These are phyloP conservation scores for Dryadomyces sulphureus DNA, from an alignment of 2,329 filamentous ascomycete species.

Conservation along the genomic window DNA sequence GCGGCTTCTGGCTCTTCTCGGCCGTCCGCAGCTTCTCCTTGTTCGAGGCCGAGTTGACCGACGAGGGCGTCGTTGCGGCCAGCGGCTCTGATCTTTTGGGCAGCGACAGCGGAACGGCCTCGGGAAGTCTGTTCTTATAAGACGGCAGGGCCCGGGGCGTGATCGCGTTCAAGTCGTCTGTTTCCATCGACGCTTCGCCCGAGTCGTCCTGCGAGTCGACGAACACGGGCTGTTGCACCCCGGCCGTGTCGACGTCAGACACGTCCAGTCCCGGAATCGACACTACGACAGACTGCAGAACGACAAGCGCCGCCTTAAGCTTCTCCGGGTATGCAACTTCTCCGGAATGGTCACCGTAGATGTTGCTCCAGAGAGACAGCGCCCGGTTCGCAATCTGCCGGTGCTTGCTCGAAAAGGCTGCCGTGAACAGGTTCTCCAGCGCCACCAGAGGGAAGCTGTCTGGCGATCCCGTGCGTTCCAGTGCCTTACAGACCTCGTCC, in stretches of 20 bases:
- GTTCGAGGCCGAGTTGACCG: constrained; percentile 1
- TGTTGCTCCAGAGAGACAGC: constrained; percentile 49
- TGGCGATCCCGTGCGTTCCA: constrained; percentile 21
- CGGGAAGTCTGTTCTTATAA: constrained; percentile 12
- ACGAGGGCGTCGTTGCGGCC: constrained; percentile 3
- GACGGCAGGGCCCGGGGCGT: constrained; percentile 13
- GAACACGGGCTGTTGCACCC: constrained; percentile 24
- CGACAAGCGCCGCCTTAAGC: constrained; percentile 47
- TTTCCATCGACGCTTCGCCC: constrained; percentile 14
- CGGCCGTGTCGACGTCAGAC: constrained; percentile 20
- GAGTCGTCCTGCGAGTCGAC: constrained; percentile 34
- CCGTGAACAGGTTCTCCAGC: constrained; percentile 39
- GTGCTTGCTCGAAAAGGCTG: constrained; percentile 44
- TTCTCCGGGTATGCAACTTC: constrained; percentile 47
- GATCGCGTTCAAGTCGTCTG: constrained; percentile 7
- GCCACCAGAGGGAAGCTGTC: constrained; percentile 30
- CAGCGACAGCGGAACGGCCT: constrained; percentile 18
- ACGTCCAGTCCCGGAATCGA: constrained; percentile 28
- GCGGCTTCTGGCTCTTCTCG: constrained; percentile 14
- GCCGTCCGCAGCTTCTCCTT: neutral
- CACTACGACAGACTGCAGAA: constrained; percentile 37
- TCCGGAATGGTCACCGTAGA: constrained; percentile 43
- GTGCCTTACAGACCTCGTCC: constrained; percentile 28
- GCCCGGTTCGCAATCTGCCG: constrained; percentile 35
- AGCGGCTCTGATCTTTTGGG: constrained; percentile 11